Percentiles rank a stretch among this genome's conserved stretches.
phyloP scores from a whole-genome alignment of 805 yeast species.

The Cyberlindnera veronae region DNA sequence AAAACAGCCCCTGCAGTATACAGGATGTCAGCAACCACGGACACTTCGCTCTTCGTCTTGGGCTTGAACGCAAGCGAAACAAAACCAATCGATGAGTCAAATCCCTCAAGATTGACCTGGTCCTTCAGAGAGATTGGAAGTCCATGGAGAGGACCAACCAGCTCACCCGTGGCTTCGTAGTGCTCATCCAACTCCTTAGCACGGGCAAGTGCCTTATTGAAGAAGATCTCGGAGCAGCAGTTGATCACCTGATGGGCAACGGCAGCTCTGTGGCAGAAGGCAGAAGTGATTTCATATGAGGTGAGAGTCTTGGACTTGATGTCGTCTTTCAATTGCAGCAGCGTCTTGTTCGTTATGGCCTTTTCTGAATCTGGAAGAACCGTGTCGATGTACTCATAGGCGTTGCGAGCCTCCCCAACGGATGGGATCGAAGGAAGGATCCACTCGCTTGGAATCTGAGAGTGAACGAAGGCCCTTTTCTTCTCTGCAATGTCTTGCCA shows the following conservation, averaged over 20 bases:
- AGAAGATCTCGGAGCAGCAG: conserved; percentile 36
- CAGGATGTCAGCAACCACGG: conserved; percentile 37
- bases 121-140: conserved; percentile 60
- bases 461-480: conserved; percentile 16
- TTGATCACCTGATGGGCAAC: conserved; percentile 51
- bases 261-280: conserved; percentile 56
- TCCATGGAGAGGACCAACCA: conserved; percentile 65
- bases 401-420: conserved; percentile 17
- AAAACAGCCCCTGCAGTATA: conserved; percentile 49
- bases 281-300: conserved; percentile 12
- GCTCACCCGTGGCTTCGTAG: conserved; percentile 41
- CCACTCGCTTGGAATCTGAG: conserved; percentile 27
- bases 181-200: conserved; percentile 54
- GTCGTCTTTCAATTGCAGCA: conserved; percentile 8
- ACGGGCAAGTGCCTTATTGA: conserved; percentile 50
- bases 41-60: conserved; percentile 42
- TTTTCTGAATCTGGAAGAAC: conserved; percentile 42
- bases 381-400: conserved; percentile 28
- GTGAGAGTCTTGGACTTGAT: conserved; percentile 8
- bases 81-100: conserved; percentile 47
- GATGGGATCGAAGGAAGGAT: conserved; percentile 15
- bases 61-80: conserved; percentile 49
- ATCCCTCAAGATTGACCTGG: conserved; percentile 38
- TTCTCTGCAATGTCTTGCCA: conserved; percentile 21
- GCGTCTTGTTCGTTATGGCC: conserved; percentile 16